phyloP scores from a whole-genome alignment of 73 alveolate genomes.

The Urostyla sp. region DNA sequence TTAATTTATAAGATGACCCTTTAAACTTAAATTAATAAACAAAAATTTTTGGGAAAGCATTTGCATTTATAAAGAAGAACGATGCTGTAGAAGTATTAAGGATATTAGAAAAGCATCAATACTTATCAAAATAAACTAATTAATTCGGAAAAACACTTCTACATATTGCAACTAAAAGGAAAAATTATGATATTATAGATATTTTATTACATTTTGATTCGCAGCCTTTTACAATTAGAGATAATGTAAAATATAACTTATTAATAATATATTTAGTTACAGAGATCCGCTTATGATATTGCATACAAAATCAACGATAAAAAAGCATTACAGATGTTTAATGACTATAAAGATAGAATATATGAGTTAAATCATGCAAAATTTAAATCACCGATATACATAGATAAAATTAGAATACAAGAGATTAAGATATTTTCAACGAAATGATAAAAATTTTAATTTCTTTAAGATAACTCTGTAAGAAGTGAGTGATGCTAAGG shows the following conservation, averaged over 20 bases:
- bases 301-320: conserved; percentile 9
- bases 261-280: background rate
- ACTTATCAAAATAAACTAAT: background rate
- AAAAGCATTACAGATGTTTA: background rate
- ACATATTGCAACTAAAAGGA: conserved; percentile 31
- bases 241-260: conserved; percentile 15
- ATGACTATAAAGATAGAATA: background rate
- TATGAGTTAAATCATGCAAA: conserved; percentile 22
- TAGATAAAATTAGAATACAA: conserved; percentile 17
- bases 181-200: conserved; percentile 8
- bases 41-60: background rate
- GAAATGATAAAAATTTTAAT: background rate
- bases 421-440: background rate
- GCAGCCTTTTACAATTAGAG: conserved; percentile 2
- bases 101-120: background rate
- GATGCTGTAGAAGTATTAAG: background rate
- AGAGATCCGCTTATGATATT: conserved; percentile 2
- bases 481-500: background rate
- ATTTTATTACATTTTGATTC: conserved; percentile 23
- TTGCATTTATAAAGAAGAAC: background rate
- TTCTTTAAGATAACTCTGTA: background rate
- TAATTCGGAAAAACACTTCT: conserved; percentile 19
- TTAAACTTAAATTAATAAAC: background rate
- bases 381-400: conserved; percentile 1
- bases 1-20: background rate